Conservation (phyloP, 495 filamentous ascomycete species). For the Penicilliopsis zonata region DNA sequence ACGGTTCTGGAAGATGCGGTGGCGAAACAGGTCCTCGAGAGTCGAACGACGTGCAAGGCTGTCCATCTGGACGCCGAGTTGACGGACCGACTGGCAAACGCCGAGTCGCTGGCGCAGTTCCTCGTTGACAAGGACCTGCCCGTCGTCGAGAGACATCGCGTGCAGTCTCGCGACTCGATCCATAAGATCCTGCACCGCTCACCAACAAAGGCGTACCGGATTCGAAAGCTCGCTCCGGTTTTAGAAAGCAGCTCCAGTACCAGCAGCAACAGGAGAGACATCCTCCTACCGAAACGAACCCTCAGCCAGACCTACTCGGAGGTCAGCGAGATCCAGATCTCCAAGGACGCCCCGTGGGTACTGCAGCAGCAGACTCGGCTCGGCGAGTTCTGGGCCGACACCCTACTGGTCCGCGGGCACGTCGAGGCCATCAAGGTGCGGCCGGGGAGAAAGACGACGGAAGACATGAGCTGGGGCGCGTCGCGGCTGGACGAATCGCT, state of each 20-base stretch:
- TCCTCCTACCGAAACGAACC: constrained; percentile 43
- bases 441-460: constrained; percentile 24
- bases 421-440: constrained; percentile 55
- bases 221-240: constrained; percentile 46
- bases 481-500: constrained; percentile 40
- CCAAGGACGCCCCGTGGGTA: constrained; percentile 46
- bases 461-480: constrained; percentile 36
- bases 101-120: constrained; percentile 45
- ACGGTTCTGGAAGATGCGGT: constrained; percentile 49
- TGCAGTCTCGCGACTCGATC: constrained; percentile 43
- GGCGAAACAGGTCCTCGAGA: constrained; percentile 50
- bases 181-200: constrained; percentile 42
- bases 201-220: constrained; percentile 40
- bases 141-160: constrained; percentile 44
- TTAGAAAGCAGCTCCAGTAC: too few relatives aligned
- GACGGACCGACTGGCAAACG: constrained; percentile 41
- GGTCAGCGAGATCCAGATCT: constrained; percentile 43
- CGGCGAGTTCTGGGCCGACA: constrained; percentile 56
- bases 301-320: constrained; percentile 39
- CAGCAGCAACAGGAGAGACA: constrained; percentile 25
- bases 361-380: constrained; percentile 56
- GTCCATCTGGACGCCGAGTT: constrained; percentile 42
- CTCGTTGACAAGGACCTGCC: constrained; percentile 38
- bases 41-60: constrained; percentile 42
- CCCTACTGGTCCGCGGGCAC: constrained; percentile 46